A percentile compares a stretch with the other conserved stretches of the same genome.
These are phyloP conservation scores for Dionaea muscipula DNA, from an alignment of 179 eudicot genomes.

Conservation along the genomic window DNA sequence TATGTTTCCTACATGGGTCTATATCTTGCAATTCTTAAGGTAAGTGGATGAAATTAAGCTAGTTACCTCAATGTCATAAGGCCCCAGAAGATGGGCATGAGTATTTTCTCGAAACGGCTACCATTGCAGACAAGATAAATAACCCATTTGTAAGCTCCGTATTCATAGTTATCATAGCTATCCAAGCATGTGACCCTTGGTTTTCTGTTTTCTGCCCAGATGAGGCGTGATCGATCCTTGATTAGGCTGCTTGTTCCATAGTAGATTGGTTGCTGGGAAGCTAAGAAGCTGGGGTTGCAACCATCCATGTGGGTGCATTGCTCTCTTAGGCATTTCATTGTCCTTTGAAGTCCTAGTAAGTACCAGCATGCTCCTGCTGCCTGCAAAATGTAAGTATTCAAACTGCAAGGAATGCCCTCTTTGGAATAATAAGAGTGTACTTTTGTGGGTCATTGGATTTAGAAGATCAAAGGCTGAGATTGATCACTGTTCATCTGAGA, in stretches of 20 bases:
- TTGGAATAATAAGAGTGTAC: no score
- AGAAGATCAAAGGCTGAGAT: no score
- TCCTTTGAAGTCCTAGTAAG: slow-evolving; percentile 78
- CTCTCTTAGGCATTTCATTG: slow-evolving; percentile 54
- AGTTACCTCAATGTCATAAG: slow-evolving; percentile 44
- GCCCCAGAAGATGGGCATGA: slow-evolving; percentile 48
- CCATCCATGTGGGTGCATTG: slow-evolving; percentile 43
- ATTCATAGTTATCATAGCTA: slow-evolving; percentile 22
- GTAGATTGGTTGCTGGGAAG: slow-evolving; percentile 56
- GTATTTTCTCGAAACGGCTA: slow-evolving; percentile 35
- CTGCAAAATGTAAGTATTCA: slow-evolving; percentile 26
- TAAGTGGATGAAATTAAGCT: not conserved
- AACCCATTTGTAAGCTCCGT: slow-evolving; percentile 43
- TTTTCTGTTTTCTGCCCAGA: slow-evolving; percentile 36
- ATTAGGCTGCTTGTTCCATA: slow-evolving; percentile 39
- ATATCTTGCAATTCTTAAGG: no score
- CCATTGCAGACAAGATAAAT: slow-evolving; percentile 29
- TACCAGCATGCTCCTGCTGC: slow-evolving; percentile 99
- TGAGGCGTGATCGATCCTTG: slow-evolving; percentile 29
- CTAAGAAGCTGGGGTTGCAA: slow-evolving; percentile 36
- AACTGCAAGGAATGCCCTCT: no score
- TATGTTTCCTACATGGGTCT: no score
- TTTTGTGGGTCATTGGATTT: no score
- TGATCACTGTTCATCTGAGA: no score
- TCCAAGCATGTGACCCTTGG: slow-evolving; percentile 24